A percentile compares a stretch with the other conserved stretches of the same genome.
Evolutionary conservation across 73 alveolate genomes (phyloP).

Genomic region (Tetrahymena borealis): DNA sequence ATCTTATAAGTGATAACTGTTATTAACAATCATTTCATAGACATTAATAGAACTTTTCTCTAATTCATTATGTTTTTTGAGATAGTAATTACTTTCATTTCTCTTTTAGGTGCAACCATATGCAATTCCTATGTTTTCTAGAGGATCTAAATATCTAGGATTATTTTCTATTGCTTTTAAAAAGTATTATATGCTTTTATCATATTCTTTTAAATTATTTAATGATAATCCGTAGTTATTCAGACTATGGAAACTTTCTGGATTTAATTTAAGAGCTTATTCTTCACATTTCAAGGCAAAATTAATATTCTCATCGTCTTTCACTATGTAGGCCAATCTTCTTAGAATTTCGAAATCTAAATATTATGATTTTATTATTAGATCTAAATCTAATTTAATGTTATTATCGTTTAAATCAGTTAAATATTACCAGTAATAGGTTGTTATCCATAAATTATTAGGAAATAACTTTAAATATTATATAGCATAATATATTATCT

Average conservation of each 20-base stretch:
- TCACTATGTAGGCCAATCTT: neutral
- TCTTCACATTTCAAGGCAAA: neutral
- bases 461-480: neutral
- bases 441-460: neutral
- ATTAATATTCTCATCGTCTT: neutral
- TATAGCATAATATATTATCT: neutral
- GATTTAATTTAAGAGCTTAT: neutral
- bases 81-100: neutral
- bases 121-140: neutral
- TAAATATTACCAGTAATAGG: neutral
- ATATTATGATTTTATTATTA: neutral
- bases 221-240: neutral
- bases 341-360: neutral
- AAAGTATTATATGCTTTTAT: neutral
- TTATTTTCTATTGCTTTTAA: neutral
- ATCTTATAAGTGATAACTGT: neutral
- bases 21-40: neutral
- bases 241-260: neutral
- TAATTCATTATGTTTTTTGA: neutral
- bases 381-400: neutral
- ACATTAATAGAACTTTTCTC: neutral
- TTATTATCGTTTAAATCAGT: neutral
- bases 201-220: neutral
- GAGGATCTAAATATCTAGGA: neutral
- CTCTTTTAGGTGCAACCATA: neutral